Evolutionary conservation across 1,139 yeast genomes (phyloP).

Genomic region (Candida sanyaensis): DNA sequence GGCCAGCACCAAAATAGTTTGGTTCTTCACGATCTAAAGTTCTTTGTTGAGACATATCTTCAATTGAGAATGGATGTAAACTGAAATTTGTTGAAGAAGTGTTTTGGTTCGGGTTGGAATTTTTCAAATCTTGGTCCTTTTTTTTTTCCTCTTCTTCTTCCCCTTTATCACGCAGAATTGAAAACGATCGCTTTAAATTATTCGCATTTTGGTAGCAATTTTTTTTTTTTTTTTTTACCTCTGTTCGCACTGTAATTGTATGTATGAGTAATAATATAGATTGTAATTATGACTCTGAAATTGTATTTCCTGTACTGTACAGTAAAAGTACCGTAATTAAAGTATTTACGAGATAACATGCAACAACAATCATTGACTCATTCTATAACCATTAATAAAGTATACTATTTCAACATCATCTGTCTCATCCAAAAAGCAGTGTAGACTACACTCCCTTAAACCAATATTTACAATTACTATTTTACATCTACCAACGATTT

Average conservation of each 20-base stretch:
- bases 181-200: too few species aligned
- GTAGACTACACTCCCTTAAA: constrained; percentile 52
- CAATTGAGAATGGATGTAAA: too few species aligned
- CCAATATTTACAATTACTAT: constrained; percentile 54
- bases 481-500: constrained; percentile 54
- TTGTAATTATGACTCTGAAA: not conserved
- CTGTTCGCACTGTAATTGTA: not conserved
- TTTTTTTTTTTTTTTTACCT: too few species aligned
- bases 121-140: too few species aligned
- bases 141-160: too few species aligned
- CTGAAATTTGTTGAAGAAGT: too few species aligned
- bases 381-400: constrained; percentile 43
- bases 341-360: too few species aligned
- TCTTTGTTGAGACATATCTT: constrained; percentile 9
- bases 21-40: constrained; percentile 67
- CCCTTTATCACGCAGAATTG: too few species aligned
- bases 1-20: constrained; percentile 95
- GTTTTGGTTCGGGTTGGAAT: too few species aligned
- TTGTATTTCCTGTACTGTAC: not conserved
- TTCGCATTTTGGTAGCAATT: too few species aligned
- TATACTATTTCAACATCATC: constrained; percentile 59
- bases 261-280: not conserved
- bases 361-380: not conserved
- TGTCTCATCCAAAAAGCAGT: constrained; percentile 57
- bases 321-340: too few species aligned